These are phyloP conservation scores for Lantana camara DNA, from an alignment of 257 asterid species.

Conservation along the genomic window DNA sequence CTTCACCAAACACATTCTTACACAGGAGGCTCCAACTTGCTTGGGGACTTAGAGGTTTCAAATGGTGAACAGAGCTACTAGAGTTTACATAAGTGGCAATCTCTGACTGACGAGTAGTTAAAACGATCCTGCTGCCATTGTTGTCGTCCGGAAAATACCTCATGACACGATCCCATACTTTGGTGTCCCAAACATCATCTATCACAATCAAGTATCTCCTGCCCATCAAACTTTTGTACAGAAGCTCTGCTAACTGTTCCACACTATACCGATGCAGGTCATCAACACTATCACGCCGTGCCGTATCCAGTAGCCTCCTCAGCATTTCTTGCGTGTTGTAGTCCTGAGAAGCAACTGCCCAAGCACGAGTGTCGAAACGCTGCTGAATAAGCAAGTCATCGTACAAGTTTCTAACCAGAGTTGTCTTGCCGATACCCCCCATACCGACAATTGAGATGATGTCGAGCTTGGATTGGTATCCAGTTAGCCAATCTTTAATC, in stretches of 20 bases:
- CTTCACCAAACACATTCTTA: background rate
- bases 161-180: background rate
- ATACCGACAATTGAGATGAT: background rate
- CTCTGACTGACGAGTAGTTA: background rate
- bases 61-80: background rate
- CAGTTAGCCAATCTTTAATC: background rate
- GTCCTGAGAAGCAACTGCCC: constrained; percentile 20
- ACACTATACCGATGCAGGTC: background rate
- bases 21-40: background rate
- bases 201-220: background rate
- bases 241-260: background rate
- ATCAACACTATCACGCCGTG: background rate
- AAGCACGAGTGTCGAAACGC: background rate
- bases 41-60: background rate
- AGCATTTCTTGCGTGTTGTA: constrained; percentile 17
- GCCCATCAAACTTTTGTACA: background rate
- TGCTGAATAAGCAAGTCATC: background rate
- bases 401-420: background rate
- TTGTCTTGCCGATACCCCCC: background rate
- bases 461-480: background rate
- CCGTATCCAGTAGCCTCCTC: constrained; percentile 11
- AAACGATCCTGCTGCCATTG: background rate
- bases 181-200: background rate
- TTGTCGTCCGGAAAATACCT: background rate
- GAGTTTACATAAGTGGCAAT: background rate